phyloP scores from a whole-genome alignment of 2,329 filamentous ascomycete genomes.

The Chalara sp. region DNA sequence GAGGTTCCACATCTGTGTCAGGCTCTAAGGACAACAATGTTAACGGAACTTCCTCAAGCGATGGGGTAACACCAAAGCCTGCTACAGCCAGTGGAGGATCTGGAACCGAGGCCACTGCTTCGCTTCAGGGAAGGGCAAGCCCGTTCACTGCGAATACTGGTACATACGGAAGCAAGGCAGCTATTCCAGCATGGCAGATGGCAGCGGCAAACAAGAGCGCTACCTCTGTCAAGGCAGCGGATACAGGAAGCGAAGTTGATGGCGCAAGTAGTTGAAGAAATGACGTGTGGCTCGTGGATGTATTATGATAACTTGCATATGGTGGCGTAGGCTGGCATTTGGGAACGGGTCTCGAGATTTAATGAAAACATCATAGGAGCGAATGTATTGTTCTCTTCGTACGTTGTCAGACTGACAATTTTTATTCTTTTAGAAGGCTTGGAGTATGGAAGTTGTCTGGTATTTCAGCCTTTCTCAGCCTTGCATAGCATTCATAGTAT shows the following conservation, averaged over 20 bases:
- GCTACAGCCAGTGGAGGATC: conserved; percentile 26
- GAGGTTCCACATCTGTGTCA: conserved; percentile 6
- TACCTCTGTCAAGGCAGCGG: conserved; percentile 13
- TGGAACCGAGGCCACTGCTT: conserved; percentile 24
- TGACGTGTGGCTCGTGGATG: too few relatives aligned
- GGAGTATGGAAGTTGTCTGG: too few relatives aligned
- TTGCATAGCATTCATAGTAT: too few relatives aligned
- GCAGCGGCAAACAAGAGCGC: conserved; percentile 52
- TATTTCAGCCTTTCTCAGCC: too few relatives aligned
- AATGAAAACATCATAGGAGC: too few relatives aligned
- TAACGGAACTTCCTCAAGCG: conserved; percentile 14
- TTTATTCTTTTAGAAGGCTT: too few relatives aligned
- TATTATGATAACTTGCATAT: too few relatives aligned
- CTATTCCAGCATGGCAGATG: conserved; percentile 77
- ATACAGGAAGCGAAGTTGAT: background rate
- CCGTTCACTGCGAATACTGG: conserved; percentile 44
- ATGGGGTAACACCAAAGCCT: conserved; percentile 20
- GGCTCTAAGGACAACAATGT: conserved; percentile 5
- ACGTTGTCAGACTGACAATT: too few relatives aligned
- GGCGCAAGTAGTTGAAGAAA: too few relatives aligned
- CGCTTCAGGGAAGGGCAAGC: conserved; percentile 32
- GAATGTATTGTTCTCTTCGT: too few relatives aligned
- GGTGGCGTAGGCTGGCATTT: too few relatives aligned
- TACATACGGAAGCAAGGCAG: conserved; percentile 48
- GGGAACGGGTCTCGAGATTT: too few relatives aligned